A percentile compares a stretch with the other conserved stretches of the same genome.
Evolutionary conservation across 1,284 basidiomycete genomes (phyloP).

Genomic region (Sanghuangporus baumii): DNA sequence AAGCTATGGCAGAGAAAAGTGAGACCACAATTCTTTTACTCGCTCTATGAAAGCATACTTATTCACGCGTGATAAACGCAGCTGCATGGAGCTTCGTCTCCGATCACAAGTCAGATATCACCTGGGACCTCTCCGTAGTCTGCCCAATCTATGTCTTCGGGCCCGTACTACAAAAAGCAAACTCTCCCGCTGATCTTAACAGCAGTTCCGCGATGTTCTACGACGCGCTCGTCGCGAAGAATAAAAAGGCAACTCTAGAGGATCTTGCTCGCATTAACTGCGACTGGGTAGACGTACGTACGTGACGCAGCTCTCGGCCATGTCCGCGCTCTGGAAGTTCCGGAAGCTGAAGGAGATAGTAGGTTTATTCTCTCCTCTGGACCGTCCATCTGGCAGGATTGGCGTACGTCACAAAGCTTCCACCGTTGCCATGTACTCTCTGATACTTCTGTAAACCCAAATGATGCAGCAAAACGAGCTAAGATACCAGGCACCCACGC

Average conservation of each 20-base stretch:
- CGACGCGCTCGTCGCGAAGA: slow-evolving; percentile 5
- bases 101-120: slow-evolving; percentile 15
- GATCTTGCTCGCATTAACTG: slow-evolving; percentile 22
- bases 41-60: neutral
- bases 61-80: neutral
- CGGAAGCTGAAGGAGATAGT: slow-evolving; percentile 36
- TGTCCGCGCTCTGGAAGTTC: slow-evolving; percentile 34
- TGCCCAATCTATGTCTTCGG: slow-evolving; percentile 11
- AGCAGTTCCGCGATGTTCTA: neutral
- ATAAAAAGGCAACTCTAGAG: slow-evolving; percentile 19
- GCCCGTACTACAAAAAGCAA: slow-evolving; percentile 5
- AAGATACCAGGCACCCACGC: neutral
- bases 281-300: slow-evolving; percentile 43
- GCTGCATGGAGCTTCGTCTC: slow-evolving; percentile 48
- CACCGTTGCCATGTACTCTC: neutral
- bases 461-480: slow-evolving; percentile 6
- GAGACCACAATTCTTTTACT: neutral
- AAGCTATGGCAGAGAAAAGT: slow-evolving; percentile 10
- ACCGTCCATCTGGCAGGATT: slow-evolving; percentile 16
- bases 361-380: slow-evolving; percentile 36
- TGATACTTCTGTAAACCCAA: slow-evolving; percentile 6
- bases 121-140: slow-evolving; percentile 17
- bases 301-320: slow-evolving; percentile 42
- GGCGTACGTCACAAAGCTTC: slow-evolving; percentile 17
- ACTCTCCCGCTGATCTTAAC: neutral